Conservation (phyloP, 345 rosid genomes). For the Balakata baccata region DNA sequence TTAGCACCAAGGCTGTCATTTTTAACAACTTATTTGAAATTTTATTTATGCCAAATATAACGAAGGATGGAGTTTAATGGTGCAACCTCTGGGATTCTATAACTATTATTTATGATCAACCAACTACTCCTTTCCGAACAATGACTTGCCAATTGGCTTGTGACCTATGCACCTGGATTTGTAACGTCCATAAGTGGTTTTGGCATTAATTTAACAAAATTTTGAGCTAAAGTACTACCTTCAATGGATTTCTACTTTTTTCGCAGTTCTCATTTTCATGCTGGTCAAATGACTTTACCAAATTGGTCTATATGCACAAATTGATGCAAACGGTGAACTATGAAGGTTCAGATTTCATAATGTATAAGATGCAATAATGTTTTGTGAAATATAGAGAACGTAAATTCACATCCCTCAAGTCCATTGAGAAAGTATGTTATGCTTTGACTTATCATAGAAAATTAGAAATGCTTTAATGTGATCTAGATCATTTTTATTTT, state of each 20-base stretch:
- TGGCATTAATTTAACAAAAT: not conserved
- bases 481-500: not conserved
- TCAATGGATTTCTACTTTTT: not conserved
- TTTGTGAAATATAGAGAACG: not conserved
- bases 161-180: not conserved
- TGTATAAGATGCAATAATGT: not conserved
- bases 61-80: not conserved
- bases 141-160: not conserved
- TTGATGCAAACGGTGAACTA: not conserved
- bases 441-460: not conserved
- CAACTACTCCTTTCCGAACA: not conserved
- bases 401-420: no score
- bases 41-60: not conserved
- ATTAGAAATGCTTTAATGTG: not conserved
- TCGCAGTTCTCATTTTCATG: not conserved
- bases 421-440: not conserved
- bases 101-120: not conserved
- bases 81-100: not conserved
- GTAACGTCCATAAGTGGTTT: not conserved
- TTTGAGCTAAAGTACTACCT: not conserved
- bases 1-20: not conserved
- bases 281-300: not conserved
- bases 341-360: not conserved
- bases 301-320: not conserved
- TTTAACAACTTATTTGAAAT: constrained; percentile 2